Base-by-base conservation (phyloP, 495 filamentous ascomycete genomes). In the Trichoderma virens region DNA sequence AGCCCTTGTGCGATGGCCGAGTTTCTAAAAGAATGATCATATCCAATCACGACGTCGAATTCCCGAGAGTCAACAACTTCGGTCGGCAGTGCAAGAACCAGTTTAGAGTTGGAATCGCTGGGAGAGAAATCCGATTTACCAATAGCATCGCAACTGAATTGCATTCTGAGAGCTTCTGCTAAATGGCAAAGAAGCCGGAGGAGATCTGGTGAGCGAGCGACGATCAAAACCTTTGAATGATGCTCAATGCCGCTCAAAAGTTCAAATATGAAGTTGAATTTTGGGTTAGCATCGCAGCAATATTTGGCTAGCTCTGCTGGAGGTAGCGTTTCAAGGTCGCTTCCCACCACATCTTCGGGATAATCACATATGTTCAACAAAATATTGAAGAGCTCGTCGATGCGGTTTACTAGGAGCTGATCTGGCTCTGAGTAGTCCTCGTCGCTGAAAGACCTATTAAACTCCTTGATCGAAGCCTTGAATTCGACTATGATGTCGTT, bases 221-320 rank as follows among this genome's bases (percentile, higher is more conserved):
- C 23, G 23, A 82, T 73, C 18, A 81, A 60, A 39, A 81, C 65
- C 30, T 71, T 76, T 43, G 65, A 67, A 31, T 75, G 67, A 56
- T 71, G 70, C n/a, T 65, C 64, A 16, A 79, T 28, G 5, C 47
- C 43, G 9, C 68, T 61, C 11, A 82, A 67, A 11, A 81, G 67
- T 65, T 80, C 79, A n/a, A 72, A 72, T 8, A 79, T 64, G 23
- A 81, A 82, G 1, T 71, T 72, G 59, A 78, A 79, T 47, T 82
- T 82, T 63, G 71, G 69, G 69, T 81, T 80, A 2, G 77, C 74
- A 20, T 68, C 67, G 32, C 72, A 70, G 5, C 74, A 70, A 32
- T 80, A 74, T 61, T 73, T 79, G 61, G 68, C 69, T 64, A 73
- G 69, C 18, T 74, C 70, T 14, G 62, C 61, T 0, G 68, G 60